These are phyloP conservation scores for Mallotus nudiflorus DNA, from an alignment of 345 rosid species.

Conservation along the genomic window DNA sequence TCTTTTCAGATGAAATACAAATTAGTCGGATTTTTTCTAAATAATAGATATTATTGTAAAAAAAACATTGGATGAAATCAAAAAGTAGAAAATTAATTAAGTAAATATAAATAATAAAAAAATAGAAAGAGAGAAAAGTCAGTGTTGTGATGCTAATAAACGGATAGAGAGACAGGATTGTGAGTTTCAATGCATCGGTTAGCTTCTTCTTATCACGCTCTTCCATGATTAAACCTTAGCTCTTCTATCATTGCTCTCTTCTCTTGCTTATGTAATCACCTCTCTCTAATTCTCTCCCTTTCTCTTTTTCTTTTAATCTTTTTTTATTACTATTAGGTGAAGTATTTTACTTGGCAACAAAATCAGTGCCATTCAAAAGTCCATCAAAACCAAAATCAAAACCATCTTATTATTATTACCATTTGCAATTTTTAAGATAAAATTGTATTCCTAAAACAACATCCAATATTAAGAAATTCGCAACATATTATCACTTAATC, in stretches of 20 bases:
- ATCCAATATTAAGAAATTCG: too few species aligned
- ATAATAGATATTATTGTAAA: too few species aligned
- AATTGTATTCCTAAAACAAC: too few species aligned
- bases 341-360: conserved; percentile 7
- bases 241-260: conserved; percentile 21
- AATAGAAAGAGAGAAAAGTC: too few species aligned
- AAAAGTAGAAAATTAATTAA: too few species aligned
- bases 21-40: too few species aligned
- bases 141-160: background rate
- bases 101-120: too few species aligned
- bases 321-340: background rate
- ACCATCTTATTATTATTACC: too few species aligned
- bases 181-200: conserved; percentile 31
- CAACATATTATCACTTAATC: too few species aligned
- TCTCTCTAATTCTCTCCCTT: background rate
- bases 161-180: conserved; percentile 1
- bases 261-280: conserved; percentile 33
- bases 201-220: conserved; percentile 11
- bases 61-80: too few species aligned
- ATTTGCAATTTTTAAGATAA: too few species aligned
- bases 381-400: background rate
- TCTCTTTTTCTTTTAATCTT: background rate
- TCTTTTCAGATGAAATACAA: too few species aligned
- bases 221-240: conserved; percentile 33
- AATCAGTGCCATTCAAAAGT: conserved; percentile 26